Evolutionary conservation across 2,329 filamentous ascomycete species (phyloP), one percentile per base, ranked within the genome.

Genomic region (Ophioceras dolichostomum): DNA sequence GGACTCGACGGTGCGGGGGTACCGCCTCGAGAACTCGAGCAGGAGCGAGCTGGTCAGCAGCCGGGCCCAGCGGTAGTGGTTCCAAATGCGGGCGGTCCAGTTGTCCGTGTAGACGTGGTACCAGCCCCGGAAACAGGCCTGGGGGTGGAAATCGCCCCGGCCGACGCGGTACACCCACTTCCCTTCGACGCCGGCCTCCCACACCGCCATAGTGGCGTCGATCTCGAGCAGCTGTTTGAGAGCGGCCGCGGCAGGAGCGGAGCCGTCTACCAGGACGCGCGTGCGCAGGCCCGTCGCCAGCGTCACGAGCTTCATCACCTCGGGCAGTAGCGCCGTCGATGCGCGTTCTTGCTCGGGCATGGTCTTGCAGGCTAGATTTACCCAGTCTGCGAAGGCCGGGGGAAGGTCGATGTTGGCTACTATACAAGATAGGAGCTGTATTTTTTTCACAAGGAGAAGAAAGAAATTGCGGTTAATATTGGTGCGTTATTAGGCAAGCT

Each of bases 21-120:
- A 62, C 1, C 47, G 48, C 28, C 53, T 51, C 5, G 53, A 51
- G 22, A 62, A 49, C 10, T 59, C 56, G 9, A 70, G 50, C 10
- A 78, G 62, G 30, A 62, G 58, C 42, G 74, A 63, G 47, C 63
- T 67, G 13, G 65, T 49, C 9, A 76, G 52, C 18, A 76, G 66
- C n/a, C 70, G 66, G 6, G 64, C 62, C 61, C 70, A 75, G 18
- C 75, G 70, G 45, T 70, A 75, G 44, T 77, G 67, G 41, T 70
- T 73, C 70, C 70, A 78, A 29, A 70, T 60, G 18, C 68, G 62
- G 8, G 66, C 68, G 14, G 64, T 55, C 61, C 66, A 73, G 38
- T 73, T 63, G 42, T 68, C 64, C 13, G 53, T 51, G 45, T 79
- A 79, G 17, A 62, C 50, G 48, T 79, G 72, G 46, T 72, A 77